These are phyloP conservation scores for Terana coerulea DNA, from an alignment of 768 basidiomycete species.

Conservation along the genomic window DNA sequence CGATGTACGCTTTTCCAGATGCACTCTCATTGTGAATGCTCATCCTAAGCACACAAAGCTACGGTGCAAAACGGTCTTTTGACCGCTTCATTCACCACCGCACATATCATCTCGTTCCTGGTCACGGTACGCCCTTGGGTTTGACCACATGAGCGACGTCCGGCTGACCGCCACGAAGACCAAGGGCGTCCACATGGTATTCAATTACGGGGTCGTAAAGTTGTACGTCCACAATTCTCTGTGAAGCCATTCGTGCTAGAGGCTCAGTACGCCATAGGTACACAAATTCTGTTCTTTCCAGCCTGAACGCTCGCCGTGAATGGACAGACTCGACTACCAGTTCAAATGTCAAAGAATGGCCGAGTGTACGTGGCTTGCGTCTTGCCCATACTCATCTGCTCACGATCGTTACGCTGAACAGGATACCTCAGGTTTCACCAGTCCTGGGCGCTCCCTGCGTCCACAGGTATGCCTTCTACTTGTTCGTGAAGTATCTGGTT, in stretches of 20 bases:
- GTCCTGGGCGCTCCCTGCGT: no score
- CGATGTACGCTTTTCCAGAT: conserved; percentile 5
- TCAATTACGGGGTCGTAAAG: conserved; percentile 3
- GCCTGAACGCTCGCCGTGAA: background rate
- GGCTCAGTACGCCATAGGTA: background rate
- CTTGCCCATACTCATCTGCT: no score
- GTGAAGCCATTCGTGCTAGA: background rate
- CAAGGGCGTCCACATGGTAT: background rate
- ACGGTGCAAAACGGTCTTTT: background rate
- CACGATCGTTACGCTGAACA: no score
- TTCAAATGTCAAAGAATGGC: no score
- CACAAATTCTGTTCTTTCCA: background rate
- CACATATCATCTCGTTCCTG: background rate
- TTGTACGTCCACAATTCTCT: background rate
- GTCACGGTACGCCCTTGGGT: background rate
- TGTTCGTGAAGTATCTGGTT: no score
- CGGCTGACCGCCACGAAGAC: background rate
- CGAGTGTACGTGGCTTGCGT: no score
- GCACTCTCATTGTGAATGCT: no score
- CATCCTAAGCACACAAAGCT: background rate
- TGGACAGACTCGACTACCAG: no score
- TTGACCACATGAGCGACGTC: background rate
- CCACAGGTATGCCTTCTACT: no score
- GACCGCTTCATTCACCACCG: conserved; percentile 1
- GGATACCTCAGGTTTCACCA: no score